Evolutionary conservation across 1,284 basidiomycete genomes (phyloP), one percentile per base, ranked within the genome.

Genomic region (Polyporus tsugae): DNA sequence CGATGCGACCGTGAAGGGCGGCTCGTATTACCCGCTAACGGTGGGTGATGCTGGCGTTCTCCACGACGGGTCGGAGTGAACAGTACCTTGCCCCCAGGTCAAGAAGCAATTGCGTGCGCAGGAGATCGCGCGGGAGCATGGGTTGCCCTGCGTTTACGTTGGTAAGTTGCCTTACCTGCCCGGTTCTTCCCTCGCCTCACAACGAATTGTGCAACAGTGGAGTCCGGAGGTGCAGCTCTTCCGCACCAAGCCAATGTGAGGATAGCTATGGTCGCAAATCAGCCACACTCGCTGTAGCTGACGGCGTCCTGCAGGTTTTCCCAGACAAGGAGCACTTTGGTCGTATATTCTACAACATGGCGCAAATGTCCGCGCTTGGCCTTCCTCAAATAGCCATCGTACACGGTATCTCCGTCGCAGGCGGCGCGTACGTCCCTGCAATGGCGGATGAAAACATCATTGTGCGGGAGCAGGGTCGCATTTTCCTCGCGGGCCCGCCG

Each of bases 391-490:
- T 98, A 75, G 92, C 95, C 36, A 90, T 96, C 22, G 95, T 98
- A 3, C 96, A 98, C 76, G 96, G 96, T 22, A 98, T 98, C 77
- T 95, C 93, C 58, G 96, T 98, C 22, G 96, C 96, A 73, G 91
- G 87, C 66, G 95, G 95, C 65, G 94, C 94, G 15, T 98, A 98
- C 80, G 95, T 98, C 57, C 96, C 96, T 38, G 95, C 96, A 2
- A 97, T 98, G 95, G 95, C 95, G 1, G 96, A 98, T 76, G 94
- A 97, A 79, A 98, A 96, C 71, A 91, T 98, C 76, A 98, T 98
- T 72, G 97, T 98, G 59, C 89, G 91, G 68, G 93, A 97, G 70
- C 96, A 98, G 83, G 96, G 97, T 0, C 92, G 89, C 55, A 98
- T 98, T 75, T 98, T 98, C 83, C 86, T 98, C n/a, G 96, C 96